phyloP scores from a whole-genome alignment of 2,329 filamentous ascomycete species.

The Pestalotiopsis sp. region DNA sequence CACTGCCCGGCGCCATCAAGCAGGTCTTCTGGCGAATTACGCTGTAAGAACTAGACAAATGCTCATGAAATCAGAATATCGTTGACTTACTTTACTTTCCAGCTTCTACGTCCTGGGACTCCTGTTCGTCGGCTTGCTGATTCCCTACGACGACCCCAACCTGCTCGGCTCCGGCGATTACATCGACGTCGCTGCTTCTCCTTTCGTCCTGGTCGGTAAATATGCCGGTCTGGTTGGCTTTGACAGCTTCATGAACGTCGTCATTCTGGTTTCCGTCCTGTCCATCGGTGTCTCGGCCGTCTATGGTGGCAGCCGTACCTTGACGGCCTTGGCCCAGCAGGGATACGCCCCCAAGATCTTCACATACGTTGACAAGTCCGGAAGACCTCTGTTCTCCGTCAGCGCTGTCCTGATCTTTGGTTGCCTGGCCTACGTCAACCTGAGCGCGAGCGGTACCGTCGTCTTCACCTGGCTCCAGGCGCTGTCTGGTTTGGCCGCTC shows the following conservation, averaged over 20 bases:
- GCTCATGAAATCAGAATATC: neutral
- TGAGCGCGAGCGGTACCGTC: conserved; percentile 43
- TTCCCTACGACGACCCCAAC: conserved; percentile 45
- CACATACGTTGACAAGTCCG: conserved; percentile 58
- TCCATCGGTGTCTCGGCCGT: conserved; percentile 61
- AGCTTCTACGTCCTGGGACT: conserved; percentile 56
- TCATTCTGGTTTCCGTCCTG: conserved; percentile 60
- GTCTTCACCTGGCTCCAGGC: conserved; percentile 70
- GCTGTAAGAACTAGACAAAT: conserved; percentile 29
- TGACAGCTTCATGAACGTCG: conserved; percentile 59
- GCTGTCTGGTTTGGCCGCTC: conserved; percentile 63
- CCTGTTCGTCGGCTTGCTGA: conserved; percentile 52
- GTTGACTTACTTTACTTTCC: conserved; percentile 7
- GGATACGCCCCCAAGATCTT: conserved; percentile 60
- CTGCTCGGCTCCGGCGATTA: conserved; percentile 51
- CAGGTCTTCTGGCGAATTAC: conserved; percentile 68
- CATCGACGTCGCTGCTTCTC: conserved; percentile 47
- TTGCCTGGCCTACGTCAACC: conserved; percentile 49
- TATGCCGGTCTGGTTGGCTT: conserved; percentile 54
- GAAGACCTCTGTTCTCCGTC: conserved; percentile 56
- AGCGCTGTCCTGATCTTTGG: conserved; percentile 49
- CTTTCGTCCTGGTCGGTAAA: conserved; percentile 60
- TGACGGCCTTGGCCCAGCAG: conserved; percentile 61
- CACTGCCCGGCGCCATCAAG: conserved; percentile 80
- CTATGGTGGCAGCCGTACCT: conserved; percentile 60